Percentiles rank a stretch among this genome's conserved stretches.
phyloP scores from a whole-genome alignment of 768 basidiomycete genomes.

The Lentinula raphanica region DNA sequence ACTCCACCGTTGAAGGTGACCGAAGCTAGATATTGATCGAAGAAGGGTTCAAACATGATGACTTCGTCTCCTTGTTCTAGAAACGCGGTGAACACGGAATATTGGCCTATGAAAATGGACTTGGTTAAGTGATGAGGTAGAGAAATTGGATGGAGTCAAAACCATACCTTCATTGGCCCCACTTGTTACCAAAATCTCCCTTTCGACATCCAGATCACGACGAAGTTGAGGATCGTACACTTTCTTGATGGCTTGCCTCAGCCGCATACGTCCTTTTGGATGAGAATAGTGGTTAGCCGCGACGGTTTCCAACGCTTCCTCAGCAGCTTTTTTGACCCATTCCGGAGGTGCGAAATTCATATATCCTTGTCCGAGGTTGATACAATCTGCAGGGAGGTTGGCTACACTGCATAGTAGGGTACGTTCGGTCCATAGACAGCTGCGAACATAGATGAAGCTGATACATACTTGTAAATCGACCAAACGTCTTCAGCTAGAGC shows the following conservation, averaged over 20 bases:
- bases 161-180: constrained; percentile 92
- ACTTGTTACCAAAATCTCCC: constrained; percentile 92
- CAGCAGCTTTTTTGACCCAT: constrained; percentile 74
- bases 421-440: too few species aligned
- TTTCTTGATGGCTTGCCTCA: constrained; percentile 81
- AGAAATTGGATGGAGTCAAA: background rate
- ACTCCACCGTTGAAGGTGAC: constrained; percentile 92
- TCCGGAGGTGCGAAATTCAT: constrained; percentile 88
- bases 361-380: constrained; percentile 94
- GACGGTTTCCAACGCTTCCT: constrained; percentile 59
- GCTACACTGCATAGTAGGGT: constrained; percentile 64
- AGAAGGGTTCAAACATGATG: constrained; percentile 98
- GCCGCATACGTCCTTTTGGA: constrained; percentile 80
- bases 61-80: constrained; percentile 92
- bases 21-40: constrained; percentile 91
- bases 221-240: constrained; percentile 70
- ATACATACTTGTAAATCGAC: constrained; percentile 78
- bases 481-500: constrained; percentile 83
- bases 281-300: constrained; percentile 85
- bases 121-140: background rate
- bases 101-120: constrained; percentile 60
- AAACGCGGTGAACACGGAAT: constrained; percentile 90
- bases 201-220: constrained; percentile 76
- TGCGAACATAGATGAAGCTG: background rate
- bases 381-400: constrained; percentile 85